phyloP scores from a whole-genome alignment of 2,329 filamentous ascomycete genomes.

The Hypoxylon sp. region DNA sequence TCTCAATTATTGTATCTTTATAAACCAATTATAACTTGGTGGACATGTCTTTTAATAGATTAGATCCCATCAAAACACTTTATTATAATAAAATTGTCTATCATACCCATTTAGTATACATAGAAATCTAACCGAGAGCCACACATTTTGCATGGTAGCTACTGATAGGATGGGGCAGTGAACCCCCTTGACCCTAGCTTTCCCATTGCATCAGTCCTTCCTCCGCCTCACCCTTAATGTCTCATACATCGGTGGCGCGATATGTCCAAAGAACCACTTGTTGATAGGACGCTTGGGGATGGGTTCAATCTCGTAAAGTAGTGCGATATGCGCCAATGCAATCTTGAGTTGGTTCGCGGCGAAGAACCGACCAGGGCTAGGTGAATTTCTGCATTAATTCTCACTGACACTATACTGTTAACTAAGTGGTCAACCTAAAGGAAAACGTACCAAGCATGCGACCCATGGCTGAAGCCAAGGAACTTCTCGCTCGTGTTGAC shows the following conservation, averaged over 20 bases:
- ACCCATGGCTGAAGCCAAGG: conserved; percentile 57
- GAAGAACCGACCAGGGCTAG: conserved; percentile 58
- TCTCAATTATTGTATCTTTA: too few species aligned
- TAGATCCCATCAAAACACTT: too few species aligned
- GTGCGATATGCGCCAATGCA: conserved; percentile 54
- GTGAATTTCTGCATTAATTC: not conserved
- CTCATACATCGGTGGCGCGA: conserved; percentile 49
- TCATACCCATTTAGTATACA: too few species aligned
- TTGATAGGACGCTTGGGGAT: conserved; percentile 47
- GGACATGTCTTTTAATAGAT: too few species aligned
- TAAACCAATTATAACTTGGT: too few species aligned
- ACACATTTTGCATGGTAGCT: too few species aligned
- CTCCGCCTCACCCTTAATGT: conserved; percentile 47
- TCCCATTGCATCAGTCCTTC: not conserved
- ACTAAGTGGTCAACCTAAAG: not conserved
- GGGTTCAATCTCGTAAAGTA: conserved; percentile 57
- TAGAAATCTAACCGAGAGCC: too few species aligned
- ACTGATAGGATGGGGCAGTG: too few species aligned
- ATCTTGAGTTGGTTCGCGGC: conserved; percentile 59
- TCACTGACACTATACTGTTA: not conserved
- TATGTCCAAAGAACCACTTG: conserved; percentile 52
- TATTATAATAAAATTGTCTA: too few species aligned
- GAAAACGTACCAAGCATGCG: conserved; percentile 55
- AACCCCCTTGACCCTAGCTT: too few species aligned
- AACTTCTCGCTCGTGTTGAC: conserved; percentile 55